Conservation (phyloP, 768 basidiomycete genomes). For the Tricholoma flavovirens region DNA sequence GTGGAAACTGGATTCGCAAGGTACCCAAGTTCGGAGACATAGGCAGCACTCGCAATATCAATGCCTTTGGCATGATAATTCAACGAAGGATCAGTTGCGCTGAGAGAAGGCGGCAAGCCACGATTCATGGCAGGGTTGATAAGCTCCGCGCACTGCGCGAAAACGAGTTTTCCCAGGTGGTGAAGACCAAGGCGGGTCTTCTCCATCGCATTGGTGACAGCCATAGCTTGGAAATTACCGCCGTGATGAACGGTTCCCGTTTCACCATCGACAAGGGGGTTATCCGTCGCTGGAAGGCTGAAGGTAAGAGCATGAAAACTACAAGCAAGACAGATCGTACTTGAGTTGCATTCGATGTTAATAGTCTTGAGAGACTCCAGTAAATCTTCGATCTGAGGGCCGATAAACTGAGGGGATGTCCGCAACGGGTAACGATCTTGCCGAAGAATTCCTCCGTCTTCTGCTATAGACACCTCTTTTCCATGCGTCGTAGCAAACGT, state of each 20-base stretch:
- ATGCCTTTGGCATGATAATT: conserved; percentile 83
- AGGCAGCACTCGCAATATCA: conserved; percentile 80
- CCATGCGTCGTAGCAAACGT: conserved; percentile 63
- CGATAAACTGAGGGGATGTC: conserved; percentile 79
- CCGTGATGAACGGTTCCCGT: conserved; percentile 68
- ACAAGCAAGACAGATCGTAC: conserved; percentile 33
- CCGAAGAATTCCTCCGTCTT: conserved; percentile 68
- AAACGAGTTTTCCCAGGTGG: conserved; percentile 65
- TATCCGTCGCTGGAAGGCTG: conserved; percentile 66
- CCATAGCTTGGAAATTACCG: conserved; percentile 88
- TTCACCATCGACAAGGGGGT: conserved; percentile 72
- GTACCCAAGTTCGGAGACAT: conserved; percentile 75
- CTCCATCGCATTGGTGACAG: conserved; percentile 84
- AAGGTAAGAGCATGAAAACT: background rate
- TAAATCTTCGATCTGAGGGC: conserved; percentile 81
- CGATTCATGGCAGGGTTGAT: conserved; percentile 75
- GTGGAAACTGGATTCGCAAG: conserved; percentile 82
- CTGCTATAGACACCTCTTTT: conserved; percentile 63
- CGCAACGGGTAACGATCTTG: conserved; percentile 78
- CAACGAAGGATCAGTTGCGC: conserved; percentile 73
- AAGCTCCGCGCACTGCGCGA: conserved; percentile 64
- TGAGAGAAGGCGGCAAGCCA: conserved; percentile 74
- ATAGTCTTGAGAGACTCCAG: conserved; percentile 58
- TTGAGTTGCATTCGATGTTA: conserved; percentile 76
- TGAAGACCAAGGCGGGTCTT: conserved; percentile 72